Evolutionary conservation across 1,139 yeast species (phyloP).

Genomic region (Candida frijolesensis): DNA sequence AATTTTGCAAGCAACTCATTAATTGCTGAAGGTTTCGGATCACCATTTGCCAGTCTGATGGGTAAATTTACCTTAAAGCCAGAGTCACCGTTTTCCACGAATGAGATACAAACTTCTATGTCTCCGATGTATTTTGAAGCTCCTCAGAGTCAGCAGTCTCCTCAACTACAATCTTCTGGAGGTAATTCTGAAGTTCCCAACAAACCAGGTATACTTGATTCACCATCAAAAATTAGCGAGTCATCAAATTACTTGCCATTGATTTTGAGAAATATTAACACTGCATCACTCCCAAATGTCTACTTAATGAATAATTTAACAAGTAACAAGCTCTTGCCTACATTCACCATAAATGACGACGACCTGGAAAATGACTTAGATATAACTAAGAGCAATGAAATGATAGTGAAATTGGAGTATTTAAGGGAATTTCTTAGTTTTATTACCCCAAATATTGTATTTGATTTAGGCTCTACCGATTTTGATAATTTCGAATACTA

Average conservation of each 20-base stretch:
- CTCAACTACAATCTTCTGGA: slow-evolving; percentile 7
- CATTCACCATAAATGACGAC: slow-evolving; percentile 40
- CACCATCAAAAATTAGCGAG: slow-evolving; percentile 26
- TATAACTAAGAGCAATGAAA: slow-evolving; percentile 29
- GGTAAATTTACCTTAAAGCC: slow-evolving; percentile 21
- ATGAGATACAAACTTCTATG: slow-evolving; percentile 22
- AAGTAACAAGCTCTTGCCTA: slow-evolving; percentile 21
- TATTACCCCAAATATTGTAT: slow-evolving; percentile 38
- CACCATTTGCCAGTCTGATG: slow-evolving; percentile 24
- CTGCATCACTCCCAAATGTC: slow-evolving; percentile 56
- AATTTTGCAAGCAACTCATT: slow-evolving; percentile 8
- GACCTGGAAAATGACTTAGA: slow-evolving; percentile 36
- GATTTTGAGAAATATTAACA: slow-evolving; percentile 61
- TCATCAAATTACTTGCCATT: slow-evolving; percentile 64
- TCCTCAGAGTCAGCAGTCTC: slow-evolving; percentile 14
- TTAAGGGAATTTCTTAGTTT: slow-evolving; percentile 37
- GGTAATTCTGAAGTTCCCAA: slow-evolving; percentile 5
- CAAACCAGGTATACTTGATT: slow-evolving; percentile 7
- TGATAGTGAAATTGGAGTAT: slow-evolving; percentile 30
- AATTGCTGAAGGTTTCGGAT: slow-evolving; percentile 26
- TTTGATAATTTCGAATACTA: slow-evolving; percentile 18
- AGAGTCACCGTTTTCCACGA: slow-evolving; percentile 33
- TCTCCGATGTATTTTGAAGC: slow-evolving; percentile 25
- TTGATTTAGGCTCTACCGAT: slow-evolving; percentile 36
- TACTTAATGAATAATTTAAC: slow-evolving; percentile 43